Conservation (phyloP, 768 basidiomycete species). For the Boletus edulis region DNA sequence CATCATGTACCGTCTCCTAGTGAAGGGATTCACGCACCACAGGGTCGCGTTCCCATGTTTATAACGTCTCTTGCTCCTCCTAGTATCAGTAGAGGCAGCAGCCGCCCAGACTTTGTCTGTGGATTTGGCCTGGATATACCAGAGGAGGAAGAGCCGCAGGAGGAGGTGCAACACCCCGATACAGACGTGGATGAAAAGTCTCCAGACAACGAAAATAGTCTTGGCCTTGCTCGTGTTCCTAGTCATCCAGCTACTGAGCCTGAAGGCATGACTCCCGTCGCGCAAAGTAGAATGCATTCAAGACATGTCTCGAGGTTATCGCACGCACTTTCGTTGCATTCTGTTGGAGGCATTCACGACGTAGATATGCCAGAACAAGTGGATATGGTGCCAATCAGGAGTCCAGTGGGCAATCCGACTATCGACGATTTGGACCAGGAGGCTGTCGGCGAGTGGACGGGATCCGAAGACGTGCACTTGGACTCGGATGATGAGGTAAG, state of each 20-base stretch:
- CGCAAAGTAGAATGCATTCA: slow-evolving; percentile 57
- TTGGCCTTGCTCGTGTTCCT: slow-evolving; percentile 17
- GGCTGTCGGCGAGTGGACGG: slow-evolving; percentile 74
- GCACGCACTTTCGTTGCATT: slow-evolving; percentile 62
- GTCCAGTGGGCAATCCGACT: slow-evolving; percentile 31
- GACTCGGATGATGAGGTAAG: slow-evolving; percentile 69
- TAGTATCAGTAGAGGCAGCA: slow-evolving; percentile 42
- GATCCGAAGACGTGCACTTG: slow-evolving; percentile 66
- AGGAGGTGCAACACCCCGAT: slow-evolving; percentile 35
- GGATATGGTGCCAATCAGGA: slow-evolving; percentile 31
- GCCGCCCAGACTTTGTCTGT: slow-evolving; percentile 67
- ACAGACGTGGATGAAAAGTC: slow-evolving; percentile 37
- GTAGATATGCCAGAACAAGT: slow-evolving; percentile 25
- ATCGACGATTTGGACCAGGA: slow-evolving; percentile 38
- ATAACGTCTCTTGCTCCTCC: slow-evolving; percentile 47
- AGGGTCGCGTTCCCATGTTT: slow-evolving; percentile 50
- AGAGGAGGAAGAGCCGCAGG: slow-evolving; percentile 67
- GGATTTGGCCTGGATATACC: slow-evolving; percentile 83
- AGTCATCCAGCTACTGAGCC: slow-evolving; percentile 31
- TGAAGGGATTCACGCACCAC: slow-evolving; percentile 48
- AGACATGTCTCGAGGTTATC: slow-evolving; percentile 68
- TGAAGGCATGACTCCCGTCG: slow-evolving; percentile 46
- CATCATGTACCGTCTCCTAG: slow-evolving; percentile 21
- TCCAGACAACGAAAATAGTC: slow-evolving; percentile 35
- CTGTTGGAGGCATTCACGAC: slow-evolving; percentile 53